phyloP scores from a whole-genome alignment of 2,329 filamentous ascomycete species.

The Camillea tinctor region DNA sequence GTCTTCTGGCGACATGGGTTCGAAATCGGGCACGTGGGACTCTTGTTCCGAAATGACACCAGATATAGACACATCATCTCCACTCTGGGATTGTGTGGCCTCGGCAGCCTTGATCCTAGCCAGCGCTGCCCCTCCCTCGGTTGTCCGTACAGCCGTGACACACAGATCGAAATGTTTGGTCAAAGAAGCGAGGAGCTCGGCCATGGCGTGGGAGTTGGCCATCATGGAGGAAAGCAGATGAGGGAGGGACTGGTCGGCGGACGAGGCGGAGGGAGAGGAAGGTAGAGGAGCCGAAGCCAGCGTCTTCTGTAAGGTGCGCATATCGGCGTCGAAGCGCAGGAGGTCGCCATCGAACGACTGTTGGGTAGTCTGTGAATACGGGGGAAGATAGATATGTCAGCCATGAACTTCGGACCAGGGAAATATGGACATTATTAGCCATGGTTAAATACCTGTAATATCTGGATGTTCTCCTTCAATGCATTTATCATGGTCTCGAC shows the following conservation, averaged over 20 bases:
- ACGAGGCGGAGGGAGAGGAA: slow-evolving; percentile 35
- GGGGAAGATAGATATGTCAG: slow-evolving; percentile 13
- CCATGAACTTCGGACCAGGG: no score
- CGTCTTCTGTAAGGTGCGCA: slow-evolving; percentile 62
- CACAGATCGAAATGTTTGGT: slow-evolving; percentile 91
- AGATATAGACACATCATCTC: slow-evolving; percentile 60
- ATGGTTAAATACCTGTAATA: slow-evolving; percentile 56
- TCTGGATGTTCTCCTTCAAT: slow-evolving; percentile 68
- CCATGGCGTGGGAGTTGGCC: slow-evolving; percentile 77
- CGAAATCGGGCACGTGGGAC: slow-evolving; percentile 50
- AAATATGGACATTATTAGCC: no score
- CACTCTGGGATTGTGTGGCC: slow-evolving; percentile 47
- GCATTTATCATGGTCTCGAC: slow-evolving; percentile 65
- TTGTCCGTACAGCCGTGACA: slow-evolving; percentile 85
- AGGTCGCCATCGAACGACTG: slow-evolving; percentile 76
- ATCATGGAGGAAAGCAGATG: slow-evolving; percentile 63
- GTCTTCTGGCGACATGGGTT: slow-evolving; percentile 73
- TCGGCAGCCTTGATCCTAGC: slow-evolving; percentile 69
- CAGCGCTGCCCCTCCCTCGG: slow-evolving; percentile 73
- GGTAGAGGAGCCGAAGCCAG: slow-evolving; percentile 44
- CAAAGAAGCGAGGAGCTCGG: slow-evolving; percentile 73
- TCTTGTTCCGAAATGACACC: slow-evolving; percentile 63
- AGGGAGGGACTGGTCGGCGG: slow-evolving; percentile 44
- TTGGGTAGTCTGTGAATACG: slow-evolving; percentile 54
- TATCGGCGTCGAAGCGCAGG: slow-evolving; percentile 70